Conservation (phyloP, 1,139 yeast genomes). For the Suhomyces taliae region DNA sequence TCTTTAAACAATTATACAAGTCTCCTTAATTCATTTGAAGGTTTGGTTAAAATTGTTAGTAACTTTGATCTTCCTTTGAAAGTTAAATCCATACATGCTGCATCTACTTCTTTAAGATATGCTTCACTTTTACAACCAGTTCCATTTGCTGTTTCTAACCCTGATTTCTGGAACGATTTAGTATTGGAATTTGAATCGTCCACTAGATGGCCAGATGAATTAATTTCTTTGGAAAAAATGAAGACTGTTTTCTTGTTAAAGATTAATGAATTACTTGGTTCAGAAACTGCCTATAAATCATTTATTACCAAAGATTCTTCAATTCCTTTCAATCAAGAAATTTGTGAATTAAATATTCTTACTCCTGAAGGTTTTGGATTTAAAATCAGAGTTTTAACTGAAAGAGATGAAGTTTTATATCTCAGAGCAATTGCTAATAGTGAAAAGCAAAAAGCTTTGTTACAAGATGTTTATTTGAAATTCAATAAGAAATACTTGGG, state of each 20-base stretch:
- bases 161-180: conserved; percentile 79
- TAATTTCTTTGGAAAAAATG: conserved; percentile 79
- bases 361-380: conserved; percentile 90
- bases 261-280: conserved; percentile 57
- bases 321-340: conserved; percentile 62
- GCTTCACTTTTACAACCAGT: conserved; percentile 78
- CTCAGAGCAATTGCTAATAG: conserved; percentile 67
- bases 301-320: conserved; percentile 63
- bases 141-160: conserved; percentile 75
- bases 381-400: conserved; percentile 70
- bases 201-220: conserved; percentile 94
- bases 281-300: conserved; percentile 54
- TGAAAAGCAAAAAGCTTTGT: conserved; percentile 53
- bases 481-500: conserved; percentile 69
- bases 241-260: conserved; percentile 86
- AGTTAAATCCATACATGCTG: conserved; percentile 69
- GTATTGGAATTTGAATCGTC: conserved; percentile 87
- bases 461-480: conserved; percentile 63
- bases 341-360: conserved; percentile 61
- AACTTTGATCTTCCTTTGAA: conserved; percentile 67
- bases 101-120: conserved; percentile 69
- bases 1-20: conserved; percentile 54
- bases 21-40: conserved; percentile 66
- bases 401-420: conserved; percentile 75
- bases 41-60: conserved; percentile 53